These are phyloP conservation scores for Coniochaeta sp. DNA, from an alignment of 2,329 filamentous ascomycete genomes.

Conservation along the genomic window DNA sequence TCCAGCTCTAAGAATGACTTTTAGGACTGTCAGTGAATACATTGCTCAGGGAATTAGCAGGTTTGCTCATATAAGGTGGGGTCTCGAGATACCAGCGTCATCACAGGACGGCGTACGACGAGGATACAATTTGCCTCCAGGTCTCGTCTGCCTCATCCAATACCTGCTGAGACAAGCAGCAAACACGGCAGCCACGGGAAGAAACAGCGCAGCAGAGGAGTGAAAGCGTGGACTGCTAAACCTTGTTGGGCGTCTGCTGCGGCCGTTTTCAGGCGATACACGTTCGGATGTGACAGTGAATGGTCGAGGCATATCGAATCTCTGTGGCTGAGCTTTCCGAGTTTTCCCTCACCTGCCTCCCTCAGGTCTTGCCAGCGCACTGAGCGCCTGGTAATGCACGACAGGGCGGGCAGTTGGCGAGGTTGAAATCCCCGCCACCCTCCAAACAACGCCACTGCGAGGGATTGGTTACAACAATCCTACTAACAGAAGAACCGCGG, in stretches of 20 bases:
- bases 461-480: not conserved
- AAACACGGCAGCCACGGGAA: not conserved
- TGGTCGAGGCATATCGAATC: not conserved
- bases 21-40: too few relatives aligned
- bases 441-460: not conserved
- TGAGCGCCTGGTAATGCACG: not conserved
- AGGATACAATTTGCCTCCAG: too few relatives aligned
- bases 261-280: not conserved
- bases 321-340: not conserved
- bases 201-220: not conserved
- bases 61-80: too few relatives aligned
- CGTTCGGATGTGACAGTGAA: not conserved
- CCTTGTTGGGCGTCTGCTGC: not conserved
- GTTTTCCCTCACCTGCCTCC: not conserved
- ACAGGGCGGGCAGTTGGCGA: not conserved
- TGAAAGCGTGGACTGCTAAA: not conserved
- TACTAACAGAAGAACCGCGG: not conserved
- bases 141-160: too few relatives aligned
- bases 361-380: too few relatives aligned
- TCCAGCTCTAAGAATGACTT: too few relatives aligned
- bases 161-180: not conserved
- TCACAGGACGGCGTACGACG: too few relatives aligned
- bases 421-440: not conserved
- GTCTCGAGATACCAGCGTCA: too few relatives aligned
- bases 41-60: too few relatives aligned